Base-by-base conservation (phyloP, 371 early-diverging fungal genomes). In the Batrachochytrium dendrobatidis region DNA sequence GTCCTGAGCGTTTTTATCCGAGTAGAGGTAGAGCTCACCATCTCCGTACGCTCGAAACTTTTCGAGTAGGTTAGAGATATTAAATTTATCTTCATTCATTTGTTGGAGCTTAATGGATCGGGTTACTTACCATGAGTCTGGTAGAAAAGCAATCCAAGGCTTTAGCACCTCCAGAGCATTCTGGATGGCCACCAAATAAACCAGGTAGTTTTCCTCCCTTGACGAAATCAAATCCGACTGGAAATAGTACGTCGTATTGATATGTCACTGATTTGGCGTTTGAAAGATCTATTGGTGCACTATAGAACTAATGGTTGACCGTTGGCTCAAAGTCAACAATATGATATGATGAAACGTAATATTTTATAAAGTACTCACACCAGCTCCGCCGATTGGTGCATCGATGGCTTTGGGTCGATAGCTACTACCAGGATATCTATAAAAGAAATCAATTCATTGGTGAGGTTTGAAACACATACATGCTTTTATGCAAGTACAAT, bases 11-110 rank as follows among this genome's bases (percentile, higher is more conserved):
- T n/a, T n/a, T n/a, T n/a, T n/a, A n/a, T n/a, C n/a, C n/a, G 83
- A 69, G 55, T 85, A 85, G 28, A 82, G 79, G 56, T 86, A 86
- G 17, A 82, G 54, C 72, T 86, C 86, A n/a, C 81, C 86, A 20
- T 53, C 61, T n/a, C 86, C 86, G 6, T 71, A 32, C 0, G 57
- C 57, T 22, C 84, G 76, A 76, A 80, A 83, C 84, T 62, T 34
- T 12, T 1, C 22, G 17, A 31, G 39, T n/a, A n/a, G n/a, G 28
- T 12, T 10, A 12, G 50, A 15, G 50, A 20, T 18, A 53, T n/a
- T 29, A 31, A 12, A 29, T 17, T 12, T 12, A 8, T 10, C 7
- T 18, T 7, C 18, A 53, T 6, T 17, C 7, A 83, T 67, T 55
- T 82, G 73, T 18, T 29, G 32, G 15, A 39, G 39, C 15, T 15